These are phyloP conservation scores for Acer yangbiense DNA, from an alignment of 345 rosid species.

Conservation along the genomic window DNA sequence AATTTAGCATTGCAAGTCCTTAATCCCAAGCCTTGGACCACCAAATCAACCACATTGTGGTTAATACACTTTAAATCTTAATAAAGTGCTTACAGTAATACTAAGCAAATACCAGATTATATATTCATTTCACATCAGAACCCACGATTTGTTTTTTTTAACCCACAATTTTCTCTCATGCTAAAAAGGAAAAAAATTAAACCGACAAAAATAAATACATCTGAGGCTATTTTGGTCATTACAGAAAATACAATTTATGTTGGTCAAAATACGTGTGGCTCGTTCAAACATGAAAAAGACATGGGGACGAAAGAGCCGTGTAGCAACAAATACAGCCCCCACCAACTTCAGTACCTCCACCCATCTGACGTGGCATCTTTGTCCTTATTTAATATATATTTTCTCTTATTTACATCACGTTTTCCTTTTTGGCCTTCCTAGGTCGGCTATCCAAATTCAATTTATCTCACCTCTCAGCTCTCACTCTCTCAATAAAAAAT, in stretches of 20 bases:
- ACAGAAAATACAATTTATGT: background rate
- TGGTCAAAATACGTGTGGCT: conserved; percentile 12
- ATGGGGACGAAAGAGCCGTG: conserved; percentile 11
- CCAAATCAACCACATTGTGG: no score
- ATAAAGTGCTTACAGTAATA: no score
- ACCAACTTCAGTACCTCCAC: background rate
- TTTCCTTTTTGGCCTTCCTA: background rate
- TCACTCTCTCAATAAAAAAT: no score
- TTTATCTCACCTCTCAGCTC: background rate
- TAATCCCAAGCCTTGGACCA: no score
- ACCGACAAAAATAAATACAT: background rate
- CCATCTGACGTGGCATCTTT: conserved; percentile 20
- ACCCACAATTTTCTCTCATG: no score
- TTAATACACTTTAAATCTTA: no score
- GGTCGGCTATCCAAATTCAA: conserved; percentile 8
- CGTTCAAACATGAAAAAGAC: conserved; percentile 16
- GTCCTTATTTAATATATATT: conserved; percentile 15
- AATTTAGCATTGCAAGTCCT: no score
- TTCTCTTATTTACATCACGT: conserved; percentile 17
- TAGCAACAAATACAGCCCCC: background rate
- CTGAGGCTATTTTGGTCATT: background rate
- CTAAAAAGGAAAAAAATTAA: no score
- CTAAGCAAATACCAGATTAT: no score
- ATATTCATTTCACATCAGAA: no score
- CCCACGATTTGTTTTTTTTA: no score